Evolutionary conservation across 225 moss, liverwort and hornwort species (phyloP).

Genomic region (Pseudisothecium myosuroides): DNA sequence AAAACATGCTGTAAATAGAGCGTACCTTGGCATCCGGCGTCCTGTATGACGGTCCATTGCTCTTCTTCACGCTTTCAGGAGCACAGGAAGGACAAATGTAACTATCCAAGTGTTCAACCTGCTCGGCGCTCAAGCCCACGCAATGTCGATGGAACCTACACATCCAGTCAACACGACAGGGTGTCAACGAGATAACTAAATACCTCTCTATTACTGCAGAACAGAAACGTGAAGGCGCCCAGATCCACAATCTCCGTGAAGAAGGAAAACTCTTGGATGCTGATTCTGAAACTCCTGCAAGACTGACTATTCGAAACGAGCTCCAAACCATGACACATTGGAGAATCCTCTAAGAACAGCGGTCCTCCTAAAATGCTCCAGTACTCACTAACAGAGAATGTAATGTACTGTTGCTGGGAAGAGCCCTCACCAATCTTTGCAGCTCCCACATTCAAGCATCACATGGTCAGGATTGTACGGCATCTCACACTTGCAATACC

Average conservation of each 20-base stretch:
- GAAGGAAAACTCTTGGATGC: background rate
- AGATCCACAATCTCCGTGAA: background rate
- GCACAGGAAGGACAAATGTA: constrained; percentile 84
- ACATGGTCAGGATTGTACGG: constrained; percentile 83
- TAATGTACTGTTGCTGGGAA: background rate
- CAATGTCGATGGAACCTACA: constrained; percentile 94
- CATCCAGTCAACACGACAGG: background rate
- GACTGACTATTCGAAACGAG: background rate
- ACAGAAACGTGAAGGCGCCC: background rate
- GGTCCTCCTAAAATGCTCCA: background rate
- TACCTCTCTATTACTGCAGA: background rate
- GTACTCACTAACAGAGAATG: background rate
- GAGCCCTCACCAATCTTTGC: constrained; percentile 71
- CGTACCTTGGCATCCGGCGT: constrained; percentile 72
- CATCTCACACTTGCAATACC: constrained; percentile 87
- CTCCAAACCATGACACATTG: background rate
- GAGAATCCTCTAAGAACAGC: background rate
- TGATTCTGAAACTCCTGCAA: background rate
- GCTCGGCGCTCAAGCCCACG: constrained; percentile 82
- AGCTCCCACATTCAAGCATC: constrained; percentile 77
- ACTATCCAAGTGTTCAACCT: constrained; percentile 80
- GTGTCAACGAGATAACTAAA: background rate
- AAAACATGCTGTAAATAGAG: background rate
- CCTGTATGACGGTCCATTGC: constrained; percentile 66
- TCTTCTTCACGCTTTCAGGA: constrained; percentile 75